These are phyloP conservation scores for Iris pallida DNA, from an alignment of 116 monocot species.

Conservation along the genomic window DNA sequence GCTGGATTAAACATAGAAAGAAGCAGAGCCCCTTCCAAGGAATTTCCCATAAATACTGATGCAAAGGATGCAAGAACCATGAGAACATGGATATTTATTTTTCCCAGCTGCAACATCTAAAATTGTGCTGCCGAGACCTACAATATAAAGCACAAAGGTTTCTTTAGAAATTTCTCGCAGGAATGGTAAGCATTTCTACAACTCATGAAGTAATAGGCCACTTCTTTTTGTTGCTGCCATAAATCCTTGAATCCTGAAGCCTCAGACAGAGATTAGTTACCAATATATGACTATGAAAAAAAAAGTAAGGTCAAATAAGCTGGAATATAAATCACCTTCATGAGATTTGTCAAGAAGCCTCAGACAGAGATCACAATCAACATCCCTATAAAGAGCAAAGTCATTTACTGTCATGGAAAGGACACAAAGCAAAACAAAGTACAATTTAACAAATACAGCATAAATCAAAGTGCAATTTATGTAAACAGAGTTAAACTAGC, in stretches of 20 bases:
- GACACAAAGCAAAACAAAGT: conserved; percentile 6
- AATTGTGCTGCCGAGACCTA: conserved; percentile 85
- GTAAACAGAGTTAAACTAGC: no score
- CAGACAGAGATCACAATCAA: conserved; percentile 89
- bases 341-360: conserved; percentile 89
- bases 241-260: no score
- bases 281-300: no score
- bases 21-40: conserved; percentile 93
- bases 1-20: conserved; percentile 98
- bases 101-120: conserved; percentile 71
- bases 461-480: no score
- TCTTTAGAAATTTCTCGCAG: not conserved
- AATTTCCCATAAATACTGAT: conserved; percentile 95
- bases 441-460: no score
- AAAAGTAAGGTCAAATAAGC: not conserved
- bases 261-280: no score
- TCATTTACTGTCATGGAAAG: no score
- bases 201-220: no score
- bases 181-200: no score
- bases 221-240: no score
- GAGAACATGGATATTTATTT: conserved; percentile 97
- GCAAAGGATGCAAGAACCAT: conserved; percentile 99
- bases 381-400: conserved; percentile 96
- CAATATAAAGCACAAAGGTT: conserved; percentile 12
- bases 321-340: conserved; percentile 76